Evolutionary conservation across 305 asterid species (phyloP).

Genomic region (Caryopteris hybrid): DNA sequence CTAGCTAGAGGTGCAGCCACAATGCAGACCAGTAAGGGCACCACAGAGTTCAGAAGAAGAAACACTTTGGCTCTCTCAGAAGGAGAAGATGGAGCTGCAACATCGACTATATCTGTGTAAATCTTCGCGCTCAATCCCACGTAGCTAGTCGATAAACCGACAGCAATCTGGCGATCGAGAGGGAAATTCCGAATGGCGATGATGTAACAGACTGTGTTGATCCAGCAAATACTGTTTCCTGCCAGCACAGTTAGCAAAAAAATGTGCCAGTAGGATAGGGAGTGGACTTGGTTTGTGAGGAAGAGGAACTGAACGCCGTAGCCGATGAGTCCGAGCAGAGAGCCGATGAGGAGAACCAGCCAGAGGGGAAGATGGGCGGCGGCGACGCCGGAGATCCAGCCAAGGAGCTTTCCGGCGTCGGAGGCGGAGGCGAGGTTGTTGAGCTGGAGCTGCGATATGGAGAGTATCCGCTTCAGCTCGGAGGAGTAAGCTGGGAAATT

Average conservation of each 20-base stretch:
- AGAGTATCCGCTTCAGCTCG: constrained; percentile 53
- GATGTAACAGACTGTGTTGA: constrained; percentile 71
- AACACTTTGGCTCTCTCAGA: constrained; percentile 39
- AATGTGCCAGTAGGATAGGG: constrained; percentile 48
- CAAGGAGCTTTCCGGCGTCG: constrained; percentile 81
- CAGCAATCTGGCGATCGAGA: constrained; percentile 65
- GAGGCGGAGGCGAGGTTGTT: constrained; percentile 80
- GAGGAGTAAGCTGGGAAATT: constrained; percentile 76
- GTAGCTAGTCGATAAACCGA: constrained; percentile 74
- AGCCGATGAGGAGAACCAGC: constrained; percentile 66
- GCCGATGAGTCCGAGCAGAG: constrained; percentile 57
- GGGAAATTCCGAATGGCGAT: constrained; percentile 58
- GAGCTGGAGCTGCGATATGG: constrained; percentile 60
- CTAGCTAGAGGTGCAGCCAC: constrained; percentile 38
- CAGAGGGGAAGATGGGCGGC: constrained; percentile 58
- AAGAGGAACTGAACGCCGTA: constrained; percentile 73
- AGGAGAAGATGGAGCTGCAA: neutral
- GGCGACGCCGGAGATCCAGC: constrained; percentile 74
- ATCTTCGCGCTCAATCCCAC: constrained; percentile 72
- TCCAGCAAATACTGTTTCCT: constrained; percentile 80
- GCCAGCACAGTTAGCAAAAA: constrained; percentile 61
- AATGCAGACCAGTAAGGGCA: constrained; percentile 43
- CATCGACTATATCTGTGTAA: constrained; percentile 54
- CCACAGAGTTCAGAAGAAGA: constrained; percentile 44
- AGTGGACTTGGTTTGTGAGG: constrained; percentile 24